Percentiles rank a stretch among this genome's conserved stretches.
Conservation (phyloP, 1,284 basidiomycete genomes). For the Sporisorium reilianum region DNA sequence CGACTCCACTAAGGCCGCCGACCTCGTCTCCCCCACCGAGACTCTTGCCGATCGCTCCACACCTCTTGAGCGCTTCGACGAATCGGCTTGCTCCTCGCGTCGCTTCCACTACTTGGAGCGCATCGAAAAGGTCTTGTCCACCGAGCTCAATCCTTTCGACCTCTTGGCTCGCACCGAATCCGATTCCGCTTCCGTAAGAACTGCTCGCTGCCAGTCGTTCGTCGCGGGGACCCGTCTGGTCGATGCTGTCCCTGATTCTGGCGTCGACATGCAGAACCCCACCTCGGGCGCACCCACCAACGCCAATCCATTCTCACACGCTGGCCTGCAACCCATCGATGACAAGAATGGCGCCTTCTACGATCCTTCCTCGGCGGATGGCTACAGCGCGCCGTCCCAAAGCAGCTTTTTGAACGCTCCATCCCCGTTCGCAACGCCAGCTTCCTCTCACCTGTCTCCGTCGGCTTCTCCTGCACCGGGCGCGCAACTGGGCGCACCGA, state of each 20-base stretch:
- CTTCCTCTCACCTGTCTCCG: conserved; percentile 11
- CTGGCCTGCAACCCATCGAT: conserved; percentile 1
- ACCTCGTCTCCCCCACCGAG: conserved; percentile 31
- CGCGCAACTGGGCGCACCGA: conserved; percentile 13
- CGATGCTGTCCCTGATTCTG: conserved; percentile 11
- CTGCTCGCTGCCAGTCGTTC: conserved; percentile 7
- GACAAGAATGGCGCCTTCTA: conserved; percentile 31
- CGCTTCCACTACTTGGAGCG: conserved; percentile 32
- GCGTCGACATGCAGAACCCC: conserved; percentile 34
- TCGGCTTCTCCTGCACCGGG: conserved; percentile 15
- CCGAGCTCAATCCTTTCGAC: conserved; percentile 42
- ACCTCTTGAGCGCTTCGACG: not conserved
- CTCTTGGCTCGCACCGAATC: conserved; percentile 25
- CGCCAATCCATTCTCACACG: conserved; percentile 9
- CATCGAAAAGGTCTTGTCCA: conserved; percentile 42
- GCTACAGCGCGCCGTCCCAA: conserved; percentile 41
- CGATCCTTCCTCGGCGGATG: conserved; percentile 50
- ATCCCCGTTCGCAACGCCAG: conserved; percentile 13
- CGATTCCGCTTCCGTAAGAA: conserved; percentile 1
- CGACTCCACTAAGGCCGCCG: conserved; percentile 9
- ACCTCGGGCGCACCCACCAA: conserved; percentile 1
- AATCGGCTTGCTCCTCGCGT: conserved; percentile 2
- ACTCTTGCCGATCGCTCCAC: conserved; percentile 9
- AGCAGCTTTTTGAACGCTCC: conserved; percentile 31
- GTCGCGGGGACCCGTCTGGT: conserved; percentile 12